Conservation (phyloP, 805 yeast genomes). For the Ogataea naganishii region DNA sequence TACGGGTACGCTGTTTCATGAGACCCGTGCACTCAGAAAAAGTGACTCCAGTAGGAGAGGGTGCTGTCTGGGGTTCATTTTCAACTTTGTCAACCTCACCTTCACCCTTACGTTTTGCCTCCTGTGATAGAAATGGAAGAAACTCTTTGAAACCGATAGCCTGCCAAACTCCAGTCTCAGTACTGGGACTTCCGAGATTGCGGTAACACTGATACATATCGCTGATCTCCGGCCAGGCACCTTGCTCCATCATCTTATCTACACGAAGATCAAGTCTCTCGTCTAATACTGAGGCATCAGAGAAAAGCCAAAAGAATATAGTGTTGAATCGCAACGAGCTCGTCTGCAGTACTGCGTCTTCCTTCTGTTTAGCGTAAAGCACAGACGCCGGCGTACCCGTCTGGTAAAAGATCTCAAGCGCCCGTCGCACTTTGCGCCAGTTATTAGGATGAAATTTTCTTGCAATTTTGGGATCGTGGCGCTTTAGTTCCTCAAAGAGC, state of each 20-base stretch:
- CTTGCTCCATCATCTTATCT: slow-evolving; percentile 67
- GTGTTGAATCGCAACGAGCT: slow-evolving; percentile 51
- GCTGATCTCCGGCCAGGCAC: slow-evolving; percentile 63
- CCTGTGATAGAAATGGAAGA: slow-evolving; percentile 38
- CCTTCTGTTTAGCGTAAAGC: slow-evolving; percentile 53
- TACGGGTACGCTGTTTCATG: slow-evolving; percentile 80
- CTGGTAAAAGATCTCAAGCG: slow-evolving; percentile 66
- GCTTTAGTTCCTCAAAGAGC: slow-evolving; percentile 37
- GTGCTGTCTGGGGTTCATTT: no score
- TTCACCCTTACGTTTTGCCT: slow-evolving; percentile 1
- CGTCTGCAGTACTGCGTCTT: slow-evolving; percentile 31
- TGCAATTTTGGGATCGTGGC: slow-evolving; percentile 64
- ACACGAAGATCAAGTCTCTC: slow-evolving; percentile 69
- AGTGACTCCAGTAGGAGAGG: no score
- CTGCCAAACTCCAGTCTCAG: slow-evolving; percentile 82
- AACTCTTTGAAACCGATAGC: slow-evolving; percentile 92
- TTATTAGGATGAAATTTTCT: slow-evolving; percentile 90
- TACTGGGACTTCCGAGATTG: slow-evolving; percentile 30
- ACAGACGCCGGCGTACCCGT: slow-evolving; percentile 67
- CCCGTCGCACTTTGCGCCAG: slow-evolving; percentile 65
- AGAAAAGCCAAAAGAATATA: slow-evolving; percentile 75
- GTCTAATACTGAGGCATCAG: slow-evolving; percentile 49
- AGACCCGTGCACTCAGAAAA: slow-evolving; percentile 46
- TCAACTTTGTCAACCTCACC: no score
- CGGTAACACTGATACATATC: slow-evolving; percentile 43